A percentile compares a stretch with the other conserved stretches of the same genome.
Evolutionary conservation across 73 alveolate genomes (phyloP).

Genomic region (Blepharisma stoltei): DNA sequence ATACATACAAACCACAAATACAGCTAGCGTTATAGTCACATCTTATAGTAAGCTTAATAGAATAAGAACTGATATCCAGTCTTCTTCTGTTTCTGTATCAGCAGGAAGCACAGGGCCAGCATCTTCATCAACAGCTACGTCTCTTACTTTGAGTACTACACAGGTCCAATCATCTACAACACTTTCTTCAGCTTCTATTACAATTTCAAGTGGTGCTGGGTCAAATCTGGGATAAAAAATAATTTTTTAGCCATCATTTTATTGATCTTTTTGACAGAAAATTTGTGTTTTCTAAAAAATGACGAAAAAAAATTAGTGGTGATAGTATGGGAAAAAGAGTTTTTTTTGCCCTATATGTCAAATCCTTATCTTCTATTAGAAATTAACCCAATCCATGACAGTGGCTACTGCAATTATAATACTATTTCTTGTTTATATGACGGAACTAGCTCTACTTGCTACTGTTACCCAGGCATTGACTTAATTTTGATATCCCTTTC

Average conservation of each 20-base stretch:
- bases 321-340: neutral
- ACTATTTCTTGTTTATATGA: slow-evolving; percentile 13
- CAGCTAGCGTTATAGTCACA: slow-evolving; percentile 1
- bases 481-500: neutral
- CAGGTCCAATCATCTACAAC: neutral
- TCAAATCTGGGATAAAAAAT: too few species aligned
- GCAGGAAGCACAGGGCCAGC: neutral
- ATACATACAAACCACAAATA: neutral
- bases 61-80: slow-evolving; percentile 14
- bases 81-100: neutral
- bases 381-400: slow-evolving; percentile 24
- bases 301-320: too few species aligned
- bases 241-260: too few species aligned
- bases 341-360: too few species aligned
- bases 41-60: slow-evolving; percentile 10
- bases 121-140: neutral
- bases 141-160: neutral
- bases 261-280: neutral
- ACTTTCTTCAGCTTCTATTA: neutral
- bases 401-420: neutral
- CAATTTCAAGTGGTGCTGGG: neutral
- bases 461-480: slow-evolving; percentile 25
- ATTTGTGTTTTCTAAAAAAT: neutral
- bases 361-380: neutral
- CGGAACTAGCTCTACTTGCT: neutral